Base-by-base conservation (phyloP, 495 filamentous ascomycete species). In the Penicillium riverlandense region DNA sequence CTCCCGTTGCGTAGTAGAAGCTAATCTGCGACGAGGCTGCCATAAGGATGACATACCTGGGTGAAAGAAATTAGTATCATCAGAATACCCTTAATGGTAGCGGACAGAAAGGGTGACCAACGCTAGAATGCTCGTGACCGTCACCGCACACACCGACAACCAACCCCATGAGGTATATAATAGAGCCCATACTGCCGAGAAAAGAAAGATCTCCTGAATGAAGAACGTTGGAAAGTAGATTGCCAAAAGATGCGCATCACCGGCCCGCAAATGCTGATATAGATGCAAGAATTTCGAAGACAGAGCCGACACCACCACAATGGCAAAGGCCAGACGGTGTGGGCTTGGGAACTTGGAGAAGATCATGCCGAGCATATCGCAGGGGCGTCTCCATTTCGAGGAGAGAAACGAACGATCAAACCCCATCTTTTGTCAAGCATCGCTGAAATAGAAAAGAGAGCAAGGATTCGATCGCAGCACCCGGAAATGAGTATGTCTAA, bases 161-260 rank as follows among this genome's bases (percentile, higher is more conserved):
- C 40, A 37, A 32, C 49, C 49, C 35, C 44, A 39, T 9, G 39
- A 39, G 29, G 16, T 43, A 39, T 52, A 43, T 33, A 53, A 37
- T 16, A 52, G 32, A 40, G 39, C 14, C 53, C 53, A 56, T 37
- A 48, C 45, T 38, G 44, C 16, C 7, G 44, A 29, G 29, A 45
- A 49, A 11, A 56, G 42, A 10, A 53, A 32, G 8, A 37, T 22
- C 31, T 56, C 53, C 11, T 42, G 37, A 28, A 56, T 37, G 44
- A 56, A 56, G 38, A 56, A 53, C 6, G 53, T 53, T 1, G 50
- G 49, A 11, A 56, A 48, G 41, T 56, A 56, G n/a, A 56, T 16
- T 2, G 44, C 41, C 27, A 56, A 44, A 13, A 48, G 41, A 32
- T 28, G 2, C 37, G 39, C 32, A 50, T 35, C 6, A 22, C 22